A percentile compares a stretch with the other conserved stretches of the same genome.
These are phyloP conservation scores for Hymenoscyphus linearis DNA, from an alignment of 2,329 filamentous ascomycete genomes.

Conservation along the genomic window DNA sequence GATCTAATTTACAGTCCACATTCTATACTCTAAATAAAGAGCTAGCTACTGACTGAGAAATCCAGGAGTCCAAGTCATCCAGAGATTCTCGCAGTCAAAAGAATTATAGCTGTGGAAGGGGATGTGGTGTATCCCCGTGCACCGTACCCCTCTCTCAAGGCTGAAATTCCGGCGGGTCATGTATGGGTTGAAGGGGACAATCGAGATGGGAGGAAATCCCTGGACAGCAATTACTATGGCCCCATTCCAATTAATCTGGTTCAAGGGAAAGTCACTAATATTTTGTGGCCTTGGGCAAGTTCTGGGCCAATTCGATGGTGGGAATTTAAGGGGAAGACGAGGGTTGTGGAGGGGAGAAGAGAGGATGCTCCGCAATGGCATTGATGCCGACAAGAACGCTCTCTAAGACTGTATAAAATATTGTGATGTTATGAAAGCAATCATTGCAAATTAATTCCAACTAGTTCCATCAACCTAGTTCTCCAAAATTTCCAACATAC, in stretches of 20 bases:
- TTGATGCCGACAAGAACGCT: not conserved
- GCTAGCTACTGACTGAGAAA: not conserved
- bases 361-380: conserved; percentile 17
- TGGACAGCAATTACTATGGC: conserved; percentile 88
- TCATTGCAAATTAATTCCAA: not conserved
- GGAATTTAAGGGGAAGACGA: conserved; percentile 40
- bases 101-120: conserved; percentile 74
- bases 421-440: too few relatives aligned
- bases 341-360: conserved; percentile 34
- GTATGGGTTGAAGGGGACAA: conserved; percentile 91
- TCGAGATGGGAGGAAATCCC: conserved; percentile 53
- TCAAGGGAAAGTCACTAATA: conserved; percentile 65
- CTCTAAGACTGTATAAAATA: too few relatives aligned
- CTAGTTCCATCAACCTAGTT: too few relatives aligned
- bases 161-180: conserved; percentile 74
- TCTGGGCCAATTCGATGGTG: conserved; percentile 53
- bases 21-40: not conserved
- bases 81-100: conserved; percentile 68
- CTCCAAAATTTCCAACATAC: too few relatives aligned
- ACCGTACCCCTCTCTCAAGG: conserved; percentile 50
- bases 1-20: not conserved
- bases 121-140: conserved; percentile 65
- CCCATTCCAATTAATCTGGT: conserved; percentile 73
- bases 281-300: conserved; percentile 64
- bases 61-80: conserved; percentile 66